Conservation (phyloP, 1,284 basidiomycete species). For the Ustilago trichophora region DNA sequence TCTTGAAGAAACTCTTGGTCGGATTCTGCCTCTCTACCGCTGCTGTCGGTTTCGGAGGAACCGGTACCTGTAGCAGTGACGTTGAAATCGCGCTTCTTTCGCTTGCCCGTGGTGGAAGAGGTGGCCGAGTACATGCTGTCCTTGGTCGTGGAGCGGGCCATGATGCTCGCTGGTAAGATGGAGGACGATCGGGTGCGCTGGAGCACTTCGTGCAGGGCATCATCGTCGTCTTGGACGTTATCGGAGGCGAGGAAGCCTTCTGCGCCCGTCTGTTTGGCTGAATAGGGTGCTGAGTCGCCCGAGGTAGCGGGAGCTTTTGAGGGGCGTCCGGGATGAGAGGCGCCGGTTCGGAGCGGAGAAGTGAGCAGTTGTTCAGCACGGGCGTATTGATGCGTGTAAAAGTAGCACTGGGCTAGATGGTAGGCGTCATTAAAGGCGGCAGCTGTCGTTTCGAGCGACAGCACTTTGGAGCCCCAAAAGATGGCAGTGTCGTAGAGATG, state of each 20-base stretch:
- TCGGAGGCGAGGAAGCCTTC: conserved; percentile 28
- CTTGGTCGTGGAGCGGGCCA: conserved; percentile 39
- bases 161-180: conserved; percentile 47
- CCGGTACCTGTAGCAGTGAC: conserved; percentile 57
- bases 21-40: conserved; percentile 6
- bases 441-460: conserved; percentile 77
- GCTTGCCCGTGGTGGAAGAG: conserved; percentile 43
- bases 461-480: conserved; percentile 97
- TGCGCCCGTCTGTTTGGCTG: conserved; percentile 29
- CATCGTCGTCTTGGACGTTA: conserved; percentile 39
- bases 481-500: conserved; percentile 96
- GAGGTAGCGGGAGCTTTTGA: too few species aligned
- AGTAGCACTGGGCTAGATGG: conserved; percentile 97
- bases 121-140: conserved; percentile 34
- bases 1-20: conserved; percentile 26
- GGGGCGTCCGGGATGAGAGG: too few species aligned
- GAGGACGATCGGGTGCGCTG: conserved; percentile 43
- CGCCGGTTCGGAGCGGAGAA: conserved; percentile 73
- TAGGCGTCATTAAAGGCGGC: conserved; percentile 78
- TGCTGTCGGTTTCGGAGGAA: conserved; percentile 25
- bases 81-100: conserved; percentile 57
- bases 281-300: not conserved
- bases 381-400: conserved; percentile 91
- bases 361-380: conserved; percentile 90
- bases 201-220: conserved; percentile 48